Base-by-base conservation (phyloP, 257 asterid species). In the Prunella vulgaris region DNA sequence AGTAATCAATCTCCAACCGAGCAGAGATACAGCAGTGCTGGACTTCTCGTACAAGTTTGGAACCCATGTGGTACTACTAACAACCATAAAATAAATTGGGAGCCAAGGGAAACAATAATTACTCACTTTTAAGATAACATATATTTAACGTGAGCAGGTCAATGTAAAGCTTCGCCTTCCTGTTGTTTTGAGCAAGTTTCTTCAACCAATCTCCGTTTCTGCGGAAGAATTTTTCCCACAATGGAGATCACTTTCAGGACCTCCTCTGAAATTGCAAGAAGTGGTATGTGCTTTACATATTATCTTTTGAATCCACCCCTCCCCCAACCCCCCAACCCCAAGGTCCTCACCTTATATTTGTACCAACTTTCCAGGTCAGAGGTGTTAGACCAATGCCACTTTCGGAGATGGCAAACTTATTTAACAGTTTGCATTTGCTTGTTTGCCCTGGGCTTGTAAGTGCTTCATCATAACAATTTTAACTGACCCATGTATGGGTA, bases 161-260 rank as follows among this genome's bases (percentile, higher is more conserved):
- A 86, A 77, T 78, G 95, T 87, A 61, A 92, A 87, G 79, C 98
- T 92, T 72, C 92, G 96, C 52, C 92, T 92, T 77, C 98, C 98
- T 17, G 95, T 92, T 60, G 84, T 89, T 73, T 77, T 92, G 78
- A 92, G 84, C 82, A 92, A 92, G 77, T 92, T 89, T 83, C 69
- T 89, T 72, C 96, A 87, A 78, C 96, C 96, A 60, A 85, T 92
- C 69, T 25, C 79, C 63, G 84, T 89, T 68, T 79, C 98, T 37
- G 84, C 90, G 25, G 98, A 92, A 77, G 98, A 92, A 74, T 92
- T 92, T 81, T 92, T 92, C 80, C 89, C 89, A 7, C 98, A 89
- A 51, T 92, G 98, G 98, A 86, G 94, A 85, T 92, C 98, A 71
- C 96, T 92, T 73, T 86, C 97, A 58, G 98, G 98, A 73, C 95